phyloP scores from a whole-genome alignment of 139 green algal genomes.

The Deuterostichococcus epilithicus region DNA sequence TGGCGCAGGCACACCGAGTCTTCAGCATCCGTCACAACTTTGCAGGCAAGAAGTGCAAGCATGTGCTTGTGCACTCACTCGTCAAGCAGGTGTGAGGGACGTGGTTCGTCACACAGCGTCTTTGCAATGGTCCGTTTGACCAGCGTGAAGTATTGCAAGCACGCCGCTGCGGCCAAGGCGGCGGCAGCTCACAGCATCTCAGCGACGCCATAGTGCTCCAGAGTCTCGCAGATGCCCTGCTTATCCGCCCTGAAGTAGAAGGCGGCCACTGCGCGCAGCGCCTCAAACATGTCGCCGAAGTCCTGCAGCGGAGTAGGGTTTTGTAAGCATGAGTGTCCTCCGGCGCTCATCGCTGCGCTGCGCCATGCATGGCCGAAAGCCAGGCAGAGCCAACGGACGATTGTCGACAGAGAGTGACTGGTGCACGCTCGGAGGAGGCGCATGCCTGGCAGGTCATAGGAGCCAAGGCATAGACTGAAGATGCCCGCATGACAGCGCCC shows the following conservation, averaged over 20 bases:
- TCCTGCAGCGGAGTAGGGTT: conserved; percentile 4
- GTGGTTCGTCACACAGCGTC: neutral
- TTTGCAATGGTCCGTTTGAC: neutral
- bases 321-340: neutral
- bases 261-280: conserved; percentile 18
- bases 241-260: conserved; percentile 31
- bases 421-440: no score
- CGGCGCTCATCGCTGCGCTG: no score
- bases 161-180: neutral
- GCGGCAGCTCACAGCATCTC: conserved; percentile 13
- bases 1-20: no score
- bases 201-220: conserved; percentile 22
- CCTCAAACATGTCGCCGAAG: conserved; percentile 24
- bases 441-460: no score
- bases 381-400: no score
- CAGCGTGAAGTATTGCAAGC: neutral
- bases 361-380: no score
- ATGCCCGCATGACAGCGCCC: no score
- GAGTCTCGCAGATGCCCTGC: conserved; percentile 26
- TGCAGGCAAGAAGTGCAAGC: neutral
- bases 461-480: no score
- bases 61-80: no score
- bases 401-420: no score
- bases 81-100: no score
- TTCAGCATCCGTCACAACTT: neutral